These are phyloP conservation scores for Leccinum griseonigrum DNA, from an alignment of 1,284 basidiomycete species.

Conservation along the genomic window DNA sequence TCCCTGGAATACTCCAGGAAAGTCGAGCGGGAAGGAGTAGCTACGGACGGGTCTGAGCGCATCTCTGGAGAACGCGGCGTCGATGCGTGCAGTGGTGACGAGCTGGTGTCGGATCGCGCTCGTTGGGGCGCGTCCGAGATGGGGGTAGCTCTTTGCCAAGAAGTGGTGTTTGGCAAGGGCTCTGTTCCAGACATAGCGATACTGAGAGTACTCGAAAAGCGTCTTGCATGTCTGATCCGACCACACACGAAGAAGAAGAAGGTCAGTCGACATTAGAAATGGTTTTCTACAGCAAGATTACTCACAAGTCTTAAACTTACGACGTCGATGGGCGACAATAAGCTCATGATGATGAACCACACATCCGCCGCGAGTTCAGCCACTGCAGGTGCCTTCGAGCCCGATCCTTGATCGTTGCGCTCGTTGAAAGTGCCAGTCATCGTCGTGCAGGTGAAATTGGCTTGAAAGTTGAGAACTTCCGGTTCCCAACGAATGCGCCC, in stretches of 20 bases:
- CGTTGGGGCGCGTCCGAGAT: slow-evolving; percentile 22
- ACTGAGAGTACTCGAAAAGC: slow-evolving; percentile 25
- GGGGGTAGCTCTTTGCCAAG: slow-evolving; percentile 24
- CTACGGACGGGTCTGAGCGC: slow-evolving; percentile 19
- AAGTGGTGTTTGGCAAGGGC: slow-evolving; percentile 27
- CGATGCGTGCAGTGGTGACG: slow-evolving; percentile 23
- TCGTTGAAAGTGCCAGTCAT: not conserved
- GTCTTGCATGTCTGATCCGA: slow-evolving; percentile 26
- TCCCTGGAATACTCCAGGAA: slow-evolving; percentile 32
- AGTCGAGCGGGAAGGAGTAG: slow-evolving; percentile 29
- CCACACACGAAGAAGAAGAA: not conserved
- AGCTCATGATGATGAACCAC: slow-evolving; percentile 32
- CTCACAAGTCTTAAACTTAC: slow-evolving; percentile 28
- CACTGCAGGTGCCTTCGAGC: not conserved
- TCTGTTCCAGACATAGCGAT: slow-evolving; percentile 25
- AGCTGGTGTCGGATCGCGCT: slow-evolving; percentile 23
- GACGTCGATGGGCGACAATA: slow-evolving; percentile 27
- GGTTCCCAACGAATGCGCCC: not conserved
- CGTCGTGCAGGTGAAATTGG: slow-evolving; percentile 2
- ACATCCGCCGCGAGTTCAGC: slow-evolving; percentile 24
- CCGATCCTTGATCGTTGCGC: not conserved
- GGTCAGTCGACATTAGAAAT: not conserved
- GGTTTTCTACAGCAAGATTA: not conserved
- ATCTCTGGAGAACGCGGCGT: slow-evolving; percentile 21
- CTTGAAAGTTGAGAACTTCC: slow-evolving; percentile 1